These are phyloP conservation scores for Solanum hybrid DNA, from an alignment of 305 asterid species.

Conservation along the genomic window DNA sequence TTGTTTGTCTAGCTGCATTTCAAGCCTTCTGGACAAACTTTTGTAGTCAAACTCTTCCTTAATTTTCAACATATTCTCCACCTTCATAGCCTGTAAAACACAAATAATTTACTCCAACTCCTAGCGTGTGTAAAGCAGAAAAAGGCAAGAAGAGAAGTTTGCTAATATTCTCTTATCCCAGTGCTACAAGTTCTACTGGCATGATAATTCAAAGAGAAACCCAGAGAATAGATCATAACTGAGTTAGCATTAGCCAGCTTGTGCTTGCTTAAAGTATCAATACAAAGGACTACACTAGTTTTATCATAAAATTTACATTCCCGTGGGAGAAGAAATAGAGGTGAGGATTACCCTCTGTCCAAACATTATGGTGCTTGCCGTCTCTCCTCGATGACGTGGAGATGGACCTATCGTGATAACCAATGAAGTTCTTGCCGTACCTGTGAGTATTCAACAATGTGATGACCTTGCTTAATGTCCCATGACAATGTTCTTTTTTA, in stretches of 20 bases:
- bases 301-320: background rate
- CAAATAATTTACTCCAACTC: background rate
- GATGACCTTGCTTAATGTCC: background rate
- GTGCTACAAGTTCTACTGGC: background rate
- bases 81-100: slow-evolving; percentile 76
- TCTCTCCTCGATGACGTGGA: slow-evolving; percentile 86
- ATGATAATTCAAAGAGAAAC: background rate
- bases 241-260: background rate
- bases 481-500: background rate
- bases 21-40: slow-evolving; percentile 75
- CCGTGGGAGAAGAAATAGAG: slow-evolving; percentile 2
- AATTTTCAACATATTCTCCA: slow-evolving; percentile 84
- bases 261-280: background rate
- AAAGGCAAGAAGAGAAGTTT: background rate
- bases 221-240: background rate
- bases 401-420: slow-evolving; percentile 87
- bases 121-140: background rate
- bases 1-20: slow-evolving; percentile 61
- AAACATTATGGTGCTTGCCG: slow-evolving; percentile 80
- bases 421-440: slow-evolving; percentile 88
- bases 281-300: background rate
- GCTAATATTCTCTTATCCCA: background rate
- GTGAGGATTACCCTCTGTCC: slow-evolving; percentile 71
- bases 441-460: slow-evolving; percentile 27
- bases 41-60: slow-evolving; percentile 94